Base-by-base conservation (phyloP, 805 yeast genomes). In the Metschnikowia arizonensis region DNA sequence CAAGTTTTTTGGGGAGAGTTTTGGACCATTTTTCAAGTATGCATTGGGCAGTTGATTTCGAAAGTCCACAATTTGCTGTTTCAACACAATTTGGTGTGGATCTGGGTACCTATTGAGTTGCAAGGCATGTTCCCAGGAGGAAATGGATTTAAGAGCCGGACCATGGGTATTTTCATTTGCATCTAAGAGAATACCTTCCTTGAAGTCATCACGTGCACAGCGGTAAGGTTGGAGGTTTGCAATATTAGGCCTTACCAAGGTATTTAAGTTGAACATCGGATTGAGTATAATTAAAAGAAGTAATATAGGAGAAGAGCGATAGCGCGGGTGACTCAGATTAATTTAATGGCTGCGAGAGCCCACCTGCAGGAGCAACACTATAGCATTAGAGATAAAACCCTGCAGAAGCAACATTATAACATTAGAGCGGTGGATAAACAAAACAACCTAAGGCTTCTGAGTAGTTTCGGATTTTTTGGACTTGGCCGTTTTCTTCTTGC, bases 101-200 rank as follows among this genome's bases (percentile, higher is more conserved):
- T 93, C 99, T 14, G 99, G 99, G 63, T 93, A 93, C 58, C 99
- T 76, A 70, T 93, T 83, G 55, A 93, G 78, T 40, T 82, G 83
- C 52, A 80, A 67, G 1, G 54, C 46, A 11, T 62, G 47, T 50
- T 85, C 91, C 1, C 64, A 65, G 1, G 55, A 53, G 3, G 73
- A 62, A 19, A 80, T 53, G 5, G 65, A 64, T 1, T 67, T 47
- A 12, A 88, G 64, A 1, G 95, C 80, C 3, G 97, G 91, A 0
- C 98, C 99, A 60, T 83, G 85, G 2, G 98, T 84, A 62, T 93
- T 93, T 66, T 93, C 99, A 59, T 93, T 93, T 46, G 99, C 99
- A 65, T 93, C 99, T 43, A 93, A 72, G 18, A 93, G 72, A 35
- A 93, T 74, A 25, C 99, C 99, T 30, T 77, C 88, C 47, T 79